Evolutionary conservation across 306 rosid species (phyloP), one percentile per base, ranked within the genome.

Genomic region (Pyrus pyrifolia): DNA sequence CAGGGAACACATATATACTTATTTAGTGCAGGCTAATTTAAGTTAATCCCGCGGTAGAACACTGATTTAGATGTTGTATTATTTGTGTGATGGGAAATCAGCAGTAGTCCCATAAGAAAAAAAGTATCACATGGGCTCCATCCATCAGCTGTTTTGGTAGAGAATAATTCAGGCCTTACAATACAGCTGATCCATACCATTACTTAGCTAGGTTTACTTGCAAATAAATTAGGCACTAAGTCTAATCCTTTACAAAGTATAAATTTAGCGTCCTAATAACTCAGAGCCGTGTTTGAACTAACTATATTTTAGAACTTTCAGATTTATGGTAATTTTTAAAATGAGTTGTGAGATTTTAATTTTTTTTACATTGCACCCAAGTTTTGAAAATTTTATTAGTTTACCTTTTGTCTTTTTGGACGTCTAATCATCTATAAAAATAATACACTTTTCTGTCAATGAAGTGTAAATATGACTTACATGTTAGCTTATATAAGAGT

Each of bases 151-250:
- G 40, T 44, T 71, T 77, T 71, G 29, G 22, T 21, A 46, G 58
- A 67, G 58, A 76, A 72, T 57, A 67, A 71, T 76, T 44, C 70
- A 33, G 1, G 53, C 49, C 61, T 63, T 73, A 30, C 25, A 31
- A 44, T 5, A 17, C 14, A 1, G 33, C 45, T 30, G 65, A 33
- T 57, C 53, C 23, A 72, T 14, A 49, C 6, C 67, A 65, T 78
- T 74, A 67, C 74, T 66, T 22, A 53, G 8, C 19, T 19, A 18
- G 23, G 60, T 53, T 53, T 19, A 11, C 4, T 29, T n/a, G 17
- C 30, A 22, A 58, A n/a, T 2, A 3, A 3, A 58, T 4, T 22
- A n/a, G 29, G 29, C 63, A 35, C 38, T 1, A 33, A 33, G 38
- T 15, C 63, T 11, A 12, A 58, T 58, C 63, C 25, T 22, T 58